A percentile compares a stretch with the other conserved stretches of the same genome.
These are phyloP conservation scores for Plantago elongata DNA, from an alignment of 257 asterid species.

Conservation along the genomic window DNA sequence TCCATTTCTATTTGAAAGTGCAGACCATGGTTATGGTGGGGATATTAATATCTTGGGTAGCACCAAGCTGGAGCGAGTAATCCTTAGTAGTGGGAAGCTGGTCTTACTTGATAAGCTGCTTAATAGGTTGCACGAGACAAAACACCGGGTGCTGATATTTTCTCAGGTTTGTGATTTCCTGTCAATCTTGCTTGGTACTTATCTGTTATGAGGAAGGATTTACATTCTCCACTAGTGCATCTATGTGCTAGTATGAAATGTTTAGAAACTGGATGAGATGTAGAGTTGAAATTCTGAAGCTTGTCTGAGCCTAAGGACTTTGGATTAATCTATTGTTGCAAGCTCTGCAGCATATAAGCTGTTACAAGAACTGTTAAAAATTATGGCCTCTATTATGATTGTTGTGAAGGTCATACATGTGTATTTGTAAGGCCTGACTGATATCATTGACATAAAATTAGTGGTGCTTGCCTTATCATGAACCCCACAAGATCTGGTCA, in stretches of 20 bases:
- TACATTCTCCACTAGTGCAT: not conserved
- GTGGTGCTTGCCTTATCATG: too few relatives aligned
- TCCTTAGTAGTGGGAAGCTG: conserved; percentile 95
- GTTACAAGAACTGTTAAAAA: too few relatives aligned
- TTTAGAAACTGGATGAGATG: conserved; percentile 5
- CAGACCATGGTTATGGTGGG: conserved; percentile 99
- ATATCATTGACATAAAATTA: too few relatives aligned
- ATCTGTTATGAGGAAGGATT: not conserved
- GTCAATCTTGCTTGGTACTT: conserved; percentile 6
- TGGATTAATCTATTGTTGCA: too few relatives aligned
- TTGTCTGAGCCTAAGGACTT: not conserved
- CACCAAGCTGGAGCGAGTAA: conserved; percentile 77
- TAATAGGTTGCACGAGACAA: conserved; percentile 76
- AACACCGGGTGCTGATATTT: conserved; percentile 94
- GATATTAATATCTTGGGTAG: conserved; percentile 76
- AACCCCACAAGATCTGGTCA: too few relatives aligned
- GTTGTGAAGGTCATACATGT: too few relatives aligned
- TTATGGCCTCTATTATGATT: too few relatives aligned
- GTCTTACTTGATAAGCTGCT: conserved; percentile 92
- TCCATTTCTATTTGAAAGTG: conserved; percentile 97
- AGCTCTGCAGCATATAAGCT: too few relatives aligned
- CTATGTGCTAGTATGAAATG: conserved; percentile 1
- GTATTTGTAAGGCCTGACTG: too few relatives aligned
- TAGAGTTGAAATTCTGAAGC: conserved; percentile 1
- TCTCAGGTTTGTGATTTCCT: conserved; percentile 67